Conservation (phyloP, 768 basidiomycete genomes). For the Tylopilus subfusipes region DNA sequence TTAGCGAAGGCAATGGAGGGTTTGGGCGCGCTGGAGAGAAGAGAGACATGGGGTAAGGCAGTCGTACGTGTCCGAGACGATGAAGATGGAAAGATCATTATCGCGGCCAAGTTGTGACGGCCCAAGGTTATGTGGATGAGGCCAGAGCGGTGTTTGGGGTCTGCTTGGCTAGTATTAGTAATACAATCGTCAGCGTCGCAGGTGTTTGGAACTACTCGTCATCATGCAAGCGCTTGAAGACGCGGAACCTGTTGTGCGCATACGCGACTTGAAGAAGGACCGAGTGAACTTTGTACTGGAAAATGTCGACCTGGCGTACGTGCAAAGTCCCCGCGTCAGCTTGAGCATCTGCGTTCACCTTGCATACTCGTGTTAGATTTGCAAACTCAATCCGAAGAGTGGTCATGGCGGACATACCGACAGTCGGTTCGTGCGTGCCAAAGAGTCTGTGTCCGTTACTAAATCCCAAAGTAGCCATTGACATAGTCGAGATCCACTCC, state of each 20-base stretch:
- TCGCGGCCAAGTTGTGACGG: constrained; percentile 41
- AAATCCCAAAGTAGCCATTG: constrained; percentile 65
- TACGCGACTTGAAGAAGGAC: constrained; percentile 81
- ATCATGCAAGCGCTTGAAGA: constrained; percentile 38
- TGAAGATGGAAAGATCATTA: constrained; percentile 8
- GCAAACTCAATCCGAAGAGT: constrained; percentile 93
- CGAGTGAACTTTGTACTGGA: constrained; percentile 88
- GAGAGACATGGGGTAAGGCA: constrained; percentile 93
- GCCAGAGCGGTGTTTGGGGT: constrained; percentile 22
- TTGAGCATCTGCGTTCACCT: constrained; percentile 4
- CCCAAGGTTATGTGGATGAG: too few species aligned
- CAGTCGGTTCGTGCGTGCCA: constrained; percentile 65
- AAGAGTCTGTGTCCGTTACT: neutral
- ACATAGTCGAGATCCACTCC: constrained; percentile 88
- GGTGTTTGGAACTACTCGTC: constrained; percentile 3
- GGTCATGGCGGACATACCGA: constrained; percentile 95
- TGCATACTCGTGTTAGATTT: constrained; percentile 50
- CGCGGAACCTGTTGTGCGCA: constrained; percentile 68
- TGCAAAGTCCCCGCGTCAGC: constrained; percentile 6
- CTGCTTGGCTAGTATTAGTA: neutral
- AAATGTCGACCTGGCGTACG: constrained; percentile 95
- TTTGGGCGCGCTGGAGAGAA: constrained; percentile 67
- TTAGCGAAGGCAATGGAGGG: constrained; percentile 67
- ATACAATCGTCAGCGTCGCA: neutral
- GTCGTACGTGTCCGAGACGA: constrained; percentile 64